phyloP scores from a whole-genome alignment of 345 rosid genomes.

The Excoecaria cochinchinensis region DNA sequence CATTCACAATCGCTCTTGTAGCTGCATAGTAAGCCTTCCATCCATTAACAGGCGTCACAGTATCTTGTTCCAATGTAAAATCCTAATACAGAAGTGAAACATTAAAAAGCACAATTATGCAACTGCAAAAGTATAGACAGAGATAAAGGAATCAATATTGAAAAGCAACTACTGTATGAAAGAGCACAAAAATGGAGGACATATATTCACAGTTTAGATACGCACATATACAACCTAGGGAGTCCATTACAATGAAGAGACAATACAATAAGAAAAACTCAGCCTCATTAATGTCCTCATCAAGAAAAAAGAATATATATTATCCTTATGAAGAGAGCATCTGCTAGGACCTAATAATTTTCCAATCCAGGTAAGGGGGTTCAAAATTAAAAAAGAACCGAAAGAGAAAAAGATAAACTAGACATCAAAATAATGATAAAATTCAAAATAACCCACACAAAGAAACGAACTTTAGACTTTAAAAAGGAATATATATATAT shows the following conservation, averaged over 20 bases:
- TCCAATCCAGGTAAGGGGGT: neutral
- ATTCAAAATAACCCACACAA: too few relatives aligned
- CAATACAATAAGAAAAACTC: neutral
- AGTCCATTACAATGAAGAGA: neutral
- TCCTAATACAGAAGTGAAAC: slow-evolving; percentile 47
- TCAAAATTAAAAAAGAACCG: neutral
- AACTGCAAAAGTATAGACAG: neutral
- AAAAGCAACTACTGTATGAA: neutral
- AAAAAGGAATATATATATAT: neutral
- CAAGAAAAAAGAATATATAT: neutral
- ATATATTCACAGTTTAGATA: neutral
- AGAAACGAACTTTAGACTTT: neutral
- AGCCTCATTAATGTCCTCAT: neutral
- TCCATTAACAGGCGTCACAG: slow-evolving; percentile 73
- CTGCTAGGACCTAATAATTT: neutral
- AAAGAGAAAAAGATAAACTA: too few relatives aligned
- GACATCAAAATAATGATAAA: neutral
- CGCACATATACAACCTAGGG: neutral
- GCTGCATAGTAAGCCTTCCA: slow-evolving; percentile 98
- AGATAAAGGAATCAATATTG: neutral
- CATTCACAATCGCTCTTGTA: slow-evolving; percentile 83
- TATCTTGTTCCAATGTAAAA: slow-evolving; percentile 89
- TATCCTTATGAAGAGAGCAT: neutral
- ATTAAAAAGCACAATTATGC: slow-evolving; percentile 12
- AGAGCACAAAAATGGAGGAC: neutral